Percentiles rank a stretch among this genome's conserved stretches.
Evolutionary conservation across 2,329 filamentous ascomycete genomes (phyloP).

Genomic region (Fulvia fulva): DNA sequence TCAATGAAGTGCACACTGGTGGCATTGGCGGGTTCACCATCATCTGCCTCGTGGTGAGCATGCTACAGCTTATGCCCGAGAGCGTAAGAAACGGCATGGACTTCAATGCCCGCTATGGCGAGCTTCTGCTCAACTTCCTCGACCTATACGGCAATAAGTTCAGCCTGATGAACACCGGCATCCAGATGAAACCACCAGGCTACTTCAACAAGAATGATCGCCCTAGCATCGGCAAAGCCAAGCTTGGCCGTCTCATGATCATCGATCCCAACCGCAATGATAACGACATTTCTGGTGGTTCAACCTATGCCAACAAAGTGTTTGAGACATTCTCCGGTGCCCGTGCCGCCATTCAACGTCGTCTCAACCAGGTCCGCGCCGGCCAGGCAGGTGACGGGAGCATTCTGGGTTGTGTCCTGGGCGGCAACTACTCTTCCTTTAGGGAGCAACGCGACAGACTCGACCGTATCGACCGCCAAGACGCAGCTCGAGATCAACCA

Average conservation of each 20-base stretch:
- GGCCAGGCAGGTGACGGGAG: constrained; percentile 40
- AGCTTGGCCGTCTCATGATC: constrained; percentile 70
- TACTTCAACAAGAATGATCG: constrained; percentile 68
- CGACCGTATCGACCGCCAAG: not conserved
- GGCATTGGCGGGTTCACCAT: constrained; percentile 92
- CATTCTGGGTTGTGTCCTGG: constrained; percentile 68
- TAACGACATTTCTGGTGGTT: constrained; percentile 91
- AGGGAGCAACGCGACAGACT: constrained; percentile 56
- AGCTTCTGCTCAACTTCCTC: constrained; percentile 81
- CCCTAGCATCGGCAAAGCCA: constrained; percentile 43
- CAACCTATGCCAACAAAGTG: constrained; percentile 65
- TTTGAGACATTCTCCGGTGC: constrained; percentile 66
- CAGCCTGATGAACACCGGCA: constrained; percentile 64
- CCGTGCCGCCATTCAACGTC: constrained; percentile 47
- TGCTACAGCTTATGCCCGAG: constrained; percentile 75
- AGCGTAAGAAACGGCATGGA: constrained; percentile 58
- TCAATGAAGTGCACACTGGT: constrained; percentile 88
- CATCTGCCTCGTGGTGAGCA: constrained; percentile 87
- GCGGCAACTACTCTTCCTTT: constrained; percentile 75
- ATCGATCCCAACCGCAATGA: constrained; percentile 81
- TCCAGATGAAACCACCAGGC: constrained; percentile 69
- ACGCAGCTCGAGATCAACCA: not conserved
- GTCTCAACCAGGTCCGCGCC: constrained; percentile 40
- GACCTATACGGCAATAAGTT: constrained; percentile 84
- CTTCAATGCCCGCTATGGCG: constrained; percentile 66